phyloP scores from a whole-genome alignment of 78 protist genomes.

The Corallochytrium limacisporum region DNA sequence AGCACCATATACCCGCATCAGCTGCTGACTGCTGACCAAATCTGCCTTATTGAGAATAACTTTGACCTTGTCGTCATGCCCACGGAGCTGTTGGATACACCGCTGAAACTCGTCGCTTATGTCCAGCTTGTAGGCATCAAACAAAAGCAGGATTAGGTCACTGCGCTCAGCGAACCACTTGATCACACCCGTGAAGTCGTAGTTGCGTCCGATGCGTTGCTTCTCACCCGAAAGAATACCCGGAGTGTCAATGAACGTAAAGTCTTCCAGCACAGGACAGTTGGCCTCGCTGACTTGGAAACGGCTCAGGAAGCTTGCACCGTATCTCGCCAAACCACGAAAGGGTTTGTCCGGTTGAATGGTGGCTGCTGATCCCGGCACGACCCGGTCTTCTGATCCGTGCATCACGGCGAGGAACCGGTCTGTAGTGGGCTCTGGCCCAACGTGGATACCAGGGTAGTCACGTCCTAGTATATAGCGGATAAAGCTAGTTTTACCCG shows the following conservation, averaged over 20 bases:
- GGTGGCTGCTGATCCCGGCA: no score
- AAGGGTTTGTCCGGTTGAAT: no score
- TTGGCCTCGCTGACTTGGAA: no score
- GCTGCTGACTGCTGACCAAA: conserved; percentile 49
- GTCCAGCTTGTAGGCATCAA: conserved; percentile 88
- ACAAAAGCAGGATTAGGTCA: conserved; percentile 63
- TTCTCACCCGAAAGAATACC: conserved; percentile 69
- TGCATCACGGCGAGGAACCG: conserved; percentile 73
- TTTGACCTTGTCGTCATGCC: conserved; percentile 70
- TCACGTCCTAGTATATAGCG: not conserved
- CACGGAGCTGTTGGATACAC: conserved; percentile 39
- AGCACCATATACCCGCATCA: conserved; percentile 83
- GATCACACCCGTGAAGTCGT: conserved; percentile 44
- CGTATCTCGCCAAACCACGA: no score
- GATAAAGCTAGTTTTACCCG: no score
- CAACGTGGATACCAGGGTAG: conserved; percentile 34
- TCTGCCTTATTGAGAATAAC: conserved; percentile 82
- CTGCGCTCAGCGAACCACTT: conserved; percentile 80
- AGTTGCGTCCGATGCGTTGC: conserved; percentile 60
- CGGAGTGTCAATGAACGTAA: no score
- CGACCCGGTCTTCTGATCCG: conserved; percentile 43
- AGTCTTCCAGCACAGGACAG: no score
- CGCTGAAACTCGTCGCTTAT: conserved; percentile 60
- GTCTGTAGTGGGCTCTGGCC: conserved; percentile 89
- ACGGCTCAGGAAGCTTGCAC: no score